Percentiles rank a stretch among this genome's conserved stretches.
Evolutionary conservation across 2,329 filamentous ascomycete species (phyloP).

Genomic region (Dothiorella sarmentorum): DNA sequence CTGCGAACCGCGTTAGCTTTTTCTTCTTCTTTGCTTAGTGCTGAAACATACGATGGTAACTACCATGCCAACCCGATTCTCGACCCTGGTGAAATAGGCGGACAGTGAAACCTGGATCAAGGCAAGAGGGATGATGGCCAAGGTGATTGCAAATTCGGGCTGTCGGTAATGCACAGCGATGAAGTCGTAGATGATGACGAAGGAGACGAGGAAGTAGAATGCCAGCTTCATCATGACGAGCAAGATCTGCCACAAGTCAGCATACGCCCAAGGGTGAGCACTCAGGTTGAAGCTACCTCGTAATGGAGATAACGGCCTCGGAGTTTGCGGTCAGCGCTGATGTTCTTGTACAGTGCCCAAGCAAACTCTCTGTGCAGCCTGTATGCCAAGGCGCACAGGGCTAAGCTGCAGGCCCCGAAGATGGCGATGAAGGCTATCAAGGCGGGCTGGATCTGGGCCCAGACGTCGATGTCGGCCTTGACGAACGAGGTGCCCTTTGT

Average conservation of each 20-base stretch:
- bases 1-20: background rate
- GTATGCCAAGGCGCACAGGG: conserved; percentile 19
- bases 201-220: conserved; percentile 24
- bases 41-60: conserved; percentile 22
- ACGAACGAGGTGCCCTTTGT: conserved; percentile 20
- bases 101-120: conserved; percentile 20
- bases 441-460: conserved; percentile 14
- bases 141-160: conserved; percentile 27
- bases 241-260: conserved; percentile 19
- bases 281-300: conserved; percentile 19
- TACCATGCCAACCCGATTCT: conserved; percentile 20
- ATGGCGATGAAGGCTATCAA: conserved; percentile 12
- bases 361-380: conserved; percentile 22
- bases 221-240: conserved; percentile 24
- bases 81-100: conserved; percentile 22
- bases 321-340: conserved; percentile 21
- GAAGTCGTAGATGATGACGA: conserved; percentile 25
- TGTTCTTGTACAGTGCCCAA: conserved; percentile 25
- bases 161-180: conserved; percentile 25
- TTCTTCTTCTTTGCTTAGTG: too few relatives aligned
- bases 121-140: conserved; percentile 26
- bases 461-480: conserved; percentile 20
- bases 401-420: conserved; percentile 14
- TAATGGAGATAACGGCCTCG: conserved; percentile 21
- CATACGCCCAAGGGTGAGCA: background rate